Percentiles rank a stretch among this genome's conserved stretches.
Evolutionary conservation across 495 filamentous ascomycete species (phyloP).

Genomic region (Trichodelitschia bisporula): DNA sequence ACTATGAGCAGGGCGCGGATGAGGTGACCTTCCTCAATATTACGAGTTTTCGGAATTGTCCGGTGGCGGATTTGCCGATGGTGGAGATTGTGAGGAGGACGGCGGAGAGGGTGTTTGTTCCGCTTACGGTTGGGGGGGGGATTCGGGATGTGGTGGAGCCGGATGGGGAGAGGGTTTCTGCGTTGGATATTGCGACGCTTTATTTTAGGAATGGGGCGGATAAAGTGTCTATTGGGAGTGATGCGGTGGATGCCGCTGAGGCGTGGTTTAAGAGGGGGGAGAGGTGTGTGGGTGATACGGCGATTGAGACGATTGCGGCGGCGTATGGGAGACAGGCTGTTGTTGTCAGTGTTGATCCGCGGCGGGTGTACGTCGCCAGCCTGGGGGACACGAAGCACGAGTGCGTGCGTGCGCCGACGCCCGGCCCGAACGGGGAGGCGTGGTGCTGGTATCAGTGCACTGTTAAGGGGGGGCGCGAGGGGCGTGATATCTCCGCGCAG

Average conservation of each 20-base stretch:
- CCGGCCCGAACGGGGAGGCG: conserved; percentile 50
- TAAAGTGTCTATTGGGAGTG: conserved; percentile 92
- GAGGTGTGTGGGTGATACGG: conserved; percentile 50
- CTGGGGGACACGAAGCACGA: conserved; percentile 51
- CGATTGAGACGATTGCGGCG: conserved; percentile 79
- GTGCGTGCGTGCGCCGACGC: conserved; percentile 43
- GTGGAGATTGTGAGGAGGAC: conserved; percentile 71
- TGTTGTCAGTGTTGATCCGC: conserved; percentile 85
- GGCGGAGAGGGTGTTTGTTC: conserved; percentile 89
- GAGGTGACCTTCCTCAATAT: conserved; percentile 97
- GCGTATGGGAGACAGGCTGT: conserved; percentile 96
- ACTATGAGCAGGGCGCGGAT: conserved; percentile 92
- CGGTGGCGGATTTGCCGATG: conserved; percentile 80
- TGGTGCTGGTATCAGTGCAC: conserved; percentile 97
- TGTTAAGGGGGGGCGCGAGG: conserved; percentile 82
- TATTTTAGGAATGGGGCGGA: conserved; percentile 98
- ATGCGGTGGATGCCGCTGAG: conserved; percentile 79
- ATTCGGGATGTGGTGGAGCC: conserved; percentile 78
- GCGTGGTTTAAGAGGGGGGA: conserved; percentile 51
- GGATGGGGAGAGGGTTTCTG: conserved; percentile 66
- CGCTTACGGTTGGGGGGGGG: conserved; percentile 82
- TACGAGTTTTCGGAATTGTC: conserved; percentile 87
- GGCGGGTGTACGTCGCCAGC: conserved; percentile 60
- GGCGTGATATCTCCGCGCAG: conserved; percentile 68
- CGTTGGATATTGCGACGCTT: conserved; percentile 79